A percentile compares a stretch with the other conserved stretches of the same genome.
Evolutionary conservation across 768 basidiomycete genomes (phyloP).

Genomic region (Hygrophorus russula): DNA sequence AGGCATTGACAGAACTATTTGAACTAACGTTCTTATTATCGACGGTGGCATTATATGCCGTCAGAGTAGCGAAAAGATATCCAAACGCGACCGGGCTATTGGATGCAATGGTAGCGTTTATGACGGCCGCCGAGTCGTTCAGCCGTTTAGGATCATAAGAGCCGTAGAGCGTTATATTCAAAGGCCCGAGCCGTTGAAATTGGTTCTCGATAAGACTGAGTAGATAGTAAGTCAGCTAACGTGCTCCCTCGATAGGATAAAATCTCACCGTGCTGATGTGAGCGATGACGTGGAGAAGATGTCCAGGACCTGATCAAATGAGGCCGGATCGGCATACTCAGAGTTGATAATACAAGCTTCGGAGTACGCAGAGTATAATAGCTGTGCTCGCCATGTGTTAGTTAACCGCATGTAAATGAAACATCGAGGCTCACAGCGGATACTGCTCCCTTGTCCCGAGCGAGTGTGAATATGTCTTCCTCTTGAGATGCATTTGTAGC

Average conservation of each 20-base stretch:
- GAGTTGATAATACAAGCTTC: constrained; percentile 66
- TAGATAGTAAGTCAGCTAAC: background rate
- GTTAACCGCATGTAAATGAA: background rate
- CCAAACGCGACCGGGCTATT: constrained; percentile 36
- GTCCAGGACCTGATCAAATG: constrained; percentile 65
- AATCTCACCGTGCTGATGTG: constrained; percentile 31
- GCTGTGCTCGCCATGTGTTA: constrained; percentile 25
- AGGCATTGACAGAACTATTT: constrained; percentile 13
- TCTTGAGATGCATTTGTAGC: constrained; percentile 49
- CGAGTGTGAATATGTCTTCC: constrained; percentile 75
- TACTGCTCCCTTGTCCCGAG: constrained; percentile 65
- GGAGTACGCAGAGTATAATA: constrained; percentile 69
- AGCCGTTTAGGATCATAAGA: constrained; percentile 53
- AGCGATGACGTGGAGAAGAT: constrained; percentile 65
- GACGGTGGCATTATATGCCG: constrained; percentile 47
- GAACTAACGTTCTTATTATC: constrained; percentile 14
- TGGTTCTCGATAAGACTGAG: constrained; percentile 37
- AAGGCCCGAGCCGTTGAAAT: constrained; percentile 45
- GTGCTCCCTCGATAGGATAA: background rate
- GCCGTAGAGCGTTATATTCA: constrained; percentile 38
- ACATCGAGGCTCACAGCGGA: constrained; percentile 46
- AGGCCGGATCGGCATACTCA: constrained; percentile 49
- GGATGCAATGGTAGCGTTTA: constrained; percentile 33
- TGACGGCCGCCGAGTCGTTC: constrained; percentile 35
- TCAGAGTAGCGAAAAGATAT: constrained; percentile 63